These are phyloP conservation scores for Ophiocordyceps camponoti-floridani DNA, from an alignment of 2,329 filamentous ascomycete genomes.

Conservation along the genomic window DNA sequence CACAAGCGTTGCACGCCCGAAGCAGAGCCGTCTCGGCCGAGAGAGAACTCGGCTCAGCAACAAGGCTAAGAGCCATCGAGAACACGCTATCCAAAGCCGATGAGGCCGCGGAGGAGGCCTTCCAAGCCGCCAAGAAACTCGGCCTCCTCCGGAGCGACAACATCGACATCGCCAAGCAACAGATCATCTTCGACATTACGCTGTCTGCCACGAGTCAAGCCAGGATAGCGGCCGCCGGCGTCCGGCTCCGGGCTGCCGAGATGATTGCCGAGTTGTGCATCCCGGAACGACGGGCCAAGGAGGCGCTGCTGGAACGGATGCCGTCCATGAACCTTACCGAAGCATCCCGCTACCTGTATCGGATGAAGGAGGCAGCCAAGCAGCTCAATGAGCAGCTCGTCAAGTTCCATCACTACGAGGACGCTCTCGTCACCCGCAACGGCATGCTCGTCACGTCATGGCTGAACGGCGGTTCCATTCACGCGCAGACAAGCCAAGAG, in stretches of 20 bases:
- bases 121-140: not conserved
- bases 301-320: not conserved
- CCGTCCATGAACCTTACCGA: not conserved
- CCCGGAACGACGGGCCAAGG: not conserved
- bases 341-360: not conserved
- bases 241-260: not conserved
- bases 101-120: not conserved
- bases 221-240: not conserved
- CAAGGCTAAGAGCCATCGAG: too few relatives aligned
- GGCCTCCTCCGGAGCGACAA: not conserved
- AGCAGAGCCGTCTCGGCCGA: too few relatives aligned
- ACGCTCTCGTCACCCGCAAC: not conserved
- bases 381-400: not conserved
- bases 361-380: not conserved
- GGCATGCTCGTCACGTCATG: not conserved
- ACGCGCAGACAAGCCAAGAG: not conserved
- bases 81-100: not conserved
- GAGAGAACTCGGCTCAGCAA: too few relatives aligned
- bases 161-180: not conserved
- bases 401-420: not conserved
- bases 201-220: not conserved
- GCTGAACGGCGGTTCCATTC: not conserved
- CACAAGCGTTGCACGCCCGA: too few relatives aligned
- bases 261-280: not conserved
- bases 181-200: not conserved